Evolutionary conservation across 1,284 basidiomycete species (phyloP).

Genomic region (Sparassis latifolia): DNA sequence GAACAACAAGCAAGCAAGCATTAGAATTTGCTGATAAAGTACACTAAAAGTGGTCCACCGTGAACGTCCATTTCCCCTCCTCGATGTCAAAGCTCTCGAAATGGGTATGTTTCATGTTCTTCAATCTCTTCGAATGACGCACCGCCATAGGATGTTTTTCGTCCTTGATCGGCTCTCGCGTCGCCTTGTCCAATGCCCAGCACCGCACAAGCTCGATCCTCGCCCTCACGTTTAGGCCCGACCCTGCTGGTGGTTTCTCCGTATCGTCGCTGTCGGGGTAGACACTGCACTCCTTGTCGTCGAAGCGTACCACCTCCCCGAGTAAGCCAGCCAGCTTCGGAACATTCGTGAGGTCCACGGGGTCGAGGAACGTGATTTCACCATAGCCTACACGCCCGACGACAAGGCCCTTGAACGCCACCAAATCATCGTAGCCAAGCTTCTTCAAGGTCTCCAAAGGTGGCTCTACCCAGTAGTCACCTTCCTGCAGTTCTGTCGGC

Average conservation of each 20-base stretch:
- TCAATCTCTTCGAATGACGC: constrained; percentile 80
- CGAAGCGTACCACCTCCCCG: constrained; percentile 86
- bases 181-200: constrained; percentile 90
- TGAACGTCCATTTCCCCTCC: constrained; percentile 90
- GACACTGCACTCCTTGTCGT: constrained; percentile 88
- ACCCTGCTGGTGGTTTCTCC: constrained; percentile 77
- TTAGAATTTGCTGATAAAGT: too few relatives aligned
- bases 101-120: constrained; percentile 79
- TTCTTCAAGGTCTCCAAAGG: constrained; percentile 65
- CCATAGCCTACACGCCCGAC: constrained; percentile 92
- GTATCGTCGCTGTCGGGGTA: constrained; percentile 84
- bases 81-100: constrained; percentile 80
- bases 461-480: constrained; percentile 88
- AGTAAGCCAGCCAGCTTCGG: constrained; percentile 76
- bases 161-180: constrained; percentile 87
- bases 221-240: constrained; percentile 88
- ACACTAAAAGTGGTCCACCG: constrained; percentile 81
- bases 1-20: not conserved
- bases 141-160: constrained; percentile 63
- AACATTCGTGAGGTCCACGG: constrained; percentile 89
- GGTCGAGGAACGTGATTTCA: constrained; percentile 83
- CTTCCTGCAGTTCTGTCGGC: constrained; percentile 53
- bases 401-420: constrained; percentile 65
- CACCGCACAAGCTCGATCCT: constrained; percentile 76
- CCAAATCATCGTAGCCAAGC: constrained; percentile 67